phyloP scores from a whole-genome alignment of 345 rosid genomes.

The Eucalyptus rudis region DNA sequence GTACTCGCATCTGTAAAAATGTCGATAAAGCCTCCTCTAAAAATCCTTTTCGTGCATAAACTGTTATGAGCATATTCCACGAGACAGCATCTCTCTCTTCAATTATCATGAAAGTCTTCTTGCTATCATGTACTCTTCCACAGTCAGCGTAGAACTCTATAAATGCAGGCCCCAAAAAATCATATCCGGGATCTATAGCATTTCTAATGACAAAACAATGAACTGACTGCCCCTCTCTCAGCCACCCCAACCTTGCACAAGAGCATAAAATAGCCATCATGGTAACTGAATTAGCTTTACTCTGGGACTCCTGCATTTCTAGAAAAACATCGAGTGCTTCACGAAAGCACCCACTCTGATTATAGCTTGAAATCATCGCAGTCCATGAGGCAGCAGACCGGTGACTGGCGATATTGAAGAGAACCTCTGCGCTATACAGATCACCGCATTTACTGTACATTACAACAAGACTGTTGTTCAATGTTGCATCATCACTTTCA shows the following conservation, averaged over 20 bases:
- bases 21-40: slow-evolving; percentile 25
- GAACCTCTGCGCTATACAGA: slow-evolving; percentile 38
- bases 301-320: slow-evolving; percentile 30
- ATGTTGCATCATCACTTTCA: slow-evolving; percentile 14
- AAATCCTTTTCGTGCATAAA: slow-evolving; percentile 38
- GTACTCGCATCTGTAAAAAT: slow-evolving; percentile 39
- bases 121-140: slow-evolving; percentile 24
- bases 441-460: slow-evolving; percentile 76
- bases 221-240: slow-evolving; percentile 57
- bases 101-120: slow-evolving; percentile 23
- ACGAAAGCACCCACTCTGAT: slow-evolving; percentile 26
- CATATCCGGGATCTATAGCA: slow-evolving; percentile 16
- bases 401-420: slow-evolving; percentile 13
- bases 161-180: slow-evolving; percentile 47
- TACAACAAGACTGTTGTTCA: slow-evolving; percentile 34
- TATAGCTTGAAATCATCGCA: slow-evolving; percentile 62
- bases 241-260: slow-evolving; percentile 40
- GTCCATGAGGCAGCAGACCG: slow-evolving; percentile 49
- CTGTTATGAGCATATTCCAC: slow-evolving; percentile 66
- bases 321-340: slow-evolving; percentile 39
- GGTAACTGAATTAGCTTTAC: slow-evolving; percentile 48
- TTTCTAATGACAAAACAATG: slow-evolving; percentile 52
- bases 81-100: slow-evolving; percentile 40
- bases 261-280: slow-evolving; percentile 53
- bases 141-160: slow-evolving; percentile 59